Conservation (phyloP, 306 rosid genomes). For the Vachellia collinsii region DNA sequence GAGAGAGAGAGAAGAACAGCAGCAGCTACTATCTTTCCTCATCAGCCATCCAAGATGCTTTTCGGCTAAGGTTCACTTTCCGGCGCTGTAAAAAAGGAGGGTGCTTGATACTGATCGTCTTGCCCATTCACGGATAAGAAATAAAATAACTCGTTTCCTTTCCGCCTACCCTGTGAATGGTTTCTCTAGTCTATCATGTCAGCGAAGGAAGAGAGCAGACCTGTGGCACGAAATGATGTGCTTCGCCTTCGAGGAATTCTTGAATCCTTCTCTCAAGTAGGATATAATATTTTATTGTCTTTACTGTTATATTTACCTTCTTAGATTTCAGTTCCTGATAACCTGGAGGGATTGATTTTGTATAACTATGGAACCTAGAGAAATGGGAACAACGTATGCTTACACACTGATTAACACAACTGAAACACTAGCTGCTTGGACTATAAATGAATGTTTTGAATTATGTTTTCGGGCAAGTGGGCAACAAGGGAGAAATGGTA, state of each 20-base stretch:
- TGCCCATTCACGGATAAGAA: not conserved
- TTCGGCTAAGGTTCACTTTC: not conserved
- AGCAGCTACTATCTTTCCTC: not conserved
- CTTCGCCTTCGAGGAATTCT: slow-evolving; percentile 60
- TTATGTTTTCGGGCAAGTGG: not conserved
- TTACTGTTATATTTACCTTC: not conserved
- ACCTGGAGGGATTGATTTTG: not conserved
- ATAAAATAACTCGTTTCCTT: not conserved
- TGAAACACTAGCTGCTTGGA: not conserved
- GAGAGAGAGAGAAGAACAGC: not conserved
- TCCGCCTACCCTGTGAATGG: not conserved
- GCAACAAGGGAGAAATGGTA: not conserved
- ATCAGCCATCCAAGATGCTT: not conserved
- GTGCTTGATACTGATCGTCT: not conserved
- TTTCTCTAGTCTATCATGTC: slow-evolving; percentile 27
- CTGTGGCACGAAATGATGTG: slow-evolving; percentile 42
- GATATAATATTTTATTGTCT: not conserved
- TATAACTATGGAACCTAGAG: slow-evolving; percentile 6
- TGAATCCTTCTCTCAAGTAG: slow-evolving; percentile 58
- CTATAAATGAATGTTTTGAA: not conserved
- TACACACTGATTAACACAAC: not conserved
- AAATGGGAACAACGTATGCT: not conserved
- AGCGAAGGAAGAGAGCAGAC: slow-evolving; percentile 34
- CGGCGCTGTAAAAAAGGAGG: not conserved
- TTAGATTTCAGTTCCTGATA: slow-evolving; percentile 17